Percentiles rank a stretch among this genome's conserved stretches.
phyloP scores from a whole-genome alignment of 2,329 filamentous ascomycete genomes.

The Nigrospora osmanthi region DNA sequence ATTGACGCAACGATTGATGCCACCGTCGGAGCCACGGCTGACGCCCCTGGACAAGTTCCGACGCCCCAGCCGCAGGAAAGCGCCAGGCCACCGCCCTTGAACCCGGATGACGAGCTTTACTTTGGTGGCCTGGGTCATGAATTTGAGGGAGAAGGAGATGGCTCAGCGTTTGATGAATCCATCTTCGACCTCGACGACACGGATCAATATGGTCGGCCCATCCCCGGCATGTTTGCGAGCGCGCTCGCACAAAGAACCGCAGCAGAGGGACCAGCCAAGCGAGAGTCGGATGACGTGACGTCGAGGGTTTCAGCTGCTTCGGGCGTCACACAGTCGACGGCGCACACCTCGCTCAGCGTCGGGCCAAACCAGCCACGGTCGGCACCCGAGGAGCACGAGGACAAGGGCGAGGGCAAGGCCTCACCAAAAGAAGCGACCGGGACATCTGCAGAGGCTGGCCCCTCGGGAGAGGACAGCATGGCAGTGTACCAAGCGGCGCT shows the following conservation, averaged over 20 bases:
- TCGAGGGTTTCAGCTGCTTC: conserved; percentile 37
- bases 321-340: conserved; percentile 38
- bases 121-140: conserved; percentile 56
- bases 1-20: conserved; percentile 2
- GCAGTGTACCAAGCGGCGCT: conserved; percentile 78
- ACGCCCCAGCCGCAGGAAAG: conserved; percentile 1
- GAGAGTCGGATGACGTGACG: conserved; percentile 38
- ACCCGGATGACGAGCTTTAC: conserved; percentile 56
- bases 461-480: conserved; percentile 19
- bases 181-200: conserved; percentile 65
- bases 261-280: conserved; percentile 25
- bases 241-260: conserved; percentile 39
- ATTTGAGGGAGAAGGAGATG: conserved; percentile 43
- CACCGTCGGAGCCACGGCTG: neutral
- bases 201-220: conserved; percentile 52
- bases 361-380: conserved; percentile 15
- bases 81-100: neutral
- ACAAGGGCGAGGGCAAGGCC: conserved; percentile 3
- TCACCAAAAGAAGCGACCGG: conserved; percentile 10
- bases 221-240: conserved; percentile 49
- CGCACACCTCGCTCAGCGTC: conserved; percentile 41
- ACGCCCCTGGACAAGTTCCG: conserved; percentile 9
- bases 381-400: conserved; percentile 1
- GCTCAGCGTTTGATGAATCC: conserved; percentile 60
- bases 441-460: conserved; percentile 6